phyloP scores from a whole-genome alignment of 2,329 filamentous ascomycete species.

The Colletotrichum nymphaeae region DNA sequence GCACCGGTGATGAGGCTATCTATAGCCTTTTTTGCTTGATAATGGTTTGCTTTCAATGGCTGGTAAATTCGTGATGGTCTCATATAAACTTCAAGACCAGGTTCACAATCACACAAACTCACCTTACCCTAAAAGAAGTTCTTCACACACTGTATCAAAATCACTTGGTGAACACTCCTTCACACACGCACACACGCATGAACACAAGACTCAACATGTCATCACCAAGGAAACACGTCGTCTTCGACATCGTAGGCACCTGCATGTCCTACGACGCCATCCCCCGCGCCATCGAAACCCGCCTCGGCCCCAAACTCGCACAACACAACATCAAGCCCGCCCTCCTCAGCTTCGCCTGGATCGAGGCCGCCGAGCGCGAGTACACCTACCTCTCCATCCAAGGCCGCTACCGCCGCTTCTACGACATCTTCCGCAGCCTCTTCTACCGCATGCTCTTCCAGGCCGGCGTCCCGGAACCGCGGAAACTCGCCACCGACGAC shows the following conservation, averaged over 20 bases:
- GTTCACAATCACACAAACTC: neutral
- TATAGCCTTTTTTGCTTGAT: neutral
- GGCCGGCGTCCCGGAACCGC: constrained; percentile 55
- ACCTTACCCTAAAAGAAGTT: neutral
- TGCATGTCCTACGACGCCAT: constrained; percentile 58
- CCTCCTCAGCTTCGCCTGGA: constrained; percentile 59
- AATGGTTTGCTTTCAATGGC: no score
- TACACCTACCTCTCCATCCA: constrained; percentile 61
- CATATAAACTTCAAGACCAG: neutral
- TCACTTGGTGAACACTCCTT: neutral
- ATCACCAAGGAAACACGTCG: constrained; percentile 51
- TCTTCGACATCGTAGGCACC: constrained; percentile 66
- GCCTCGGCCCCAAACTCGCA: constrained; percentile 54
- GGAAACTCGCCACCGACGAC: constrained; percentile 52
- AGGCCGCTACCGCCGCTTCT: constrained; percentile 55
- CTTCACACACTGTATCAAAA: no score
- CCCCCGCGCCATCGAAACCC: constrained; percentile 51
- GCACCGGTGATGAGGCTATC: neutral
- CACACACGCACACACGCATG: neutral
- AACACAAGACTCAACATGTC: no score
- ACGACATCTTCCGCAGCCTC: constrained; percentile 52
- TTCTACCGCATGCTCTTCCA: constrained; percentile 62
- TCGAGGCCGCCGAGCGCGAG: constrained; percentile 59
- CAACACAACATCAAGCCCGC: constrained; percentile 51
- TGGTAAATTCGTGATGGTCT: neutral